Conservation (phyloP, 2,329 filamentous ascomycete species). For the Aspergillus quadrilineatus region DNA sequence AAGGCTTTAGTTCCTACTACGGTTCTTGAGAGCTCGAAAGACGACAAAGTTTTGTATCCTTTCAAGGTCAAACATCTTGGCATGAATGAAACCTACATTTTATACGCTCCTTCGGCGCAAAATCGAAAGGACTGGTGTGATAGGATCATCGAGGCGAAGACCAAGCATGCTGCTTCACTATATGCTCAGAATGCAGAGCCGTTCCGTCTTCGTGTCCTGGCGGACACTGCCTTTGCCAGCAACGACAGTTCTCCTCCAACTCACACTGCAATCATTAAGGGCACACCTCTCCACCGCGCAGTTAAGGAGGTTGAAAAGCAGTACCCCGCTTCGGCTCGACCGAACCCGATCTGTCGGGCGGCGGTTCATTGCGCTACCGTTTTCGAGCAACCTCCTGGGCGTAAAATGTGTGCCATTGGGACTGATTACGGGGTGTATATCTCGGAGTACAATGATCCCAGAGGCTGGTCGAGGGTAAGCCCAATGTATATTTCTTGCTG, state of each 20-base stretch:
- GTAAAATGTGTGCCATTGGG: conserved; percentile 86
- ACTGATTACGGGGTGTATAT: conserved; percentile 94
- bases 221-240: conserved; percentile 75
- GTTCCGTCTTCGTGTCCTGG: conserved; percentile 86
- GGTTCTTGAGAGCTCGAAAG: conserved; percentile 58
- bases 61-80: conserved; percentile 96
- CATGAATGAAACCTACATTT: conserved; percentile 78
- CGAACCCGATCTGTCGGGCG: conserved; percentile 78
- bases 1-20: conserved; percentile 50
- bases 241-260: conserved; percentile 53
- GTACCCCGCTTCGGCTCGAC: conserved; percentile 60
- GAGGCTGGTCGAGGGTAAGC: conserved; percentile 84
- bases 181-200: conserved; percentile 93
- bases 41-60: conserved; percentile 84
- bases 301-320: conserved; percentile 82
- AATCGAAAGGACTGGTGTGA: conserved; percentile 85
- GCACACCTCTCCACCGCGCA: conserved; percentile 86
- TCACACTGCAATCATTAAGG: conserved; percentile 75
- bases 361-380: conserved; percentile 90
- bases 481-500: neutral
- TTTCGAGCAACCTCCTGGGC: conserved; percentile 77
- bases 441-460: conserved; percentile 81
- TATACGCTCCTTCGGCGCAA: conserved; percentile 76
- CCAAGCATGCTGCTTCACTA: conserved; percentile 81
- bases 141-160: conserved; percentile 94